Evolutionary conservation across 2,329 filamentous ascomycete genomes (phyloP).

Genomic region (Tolypocladium pustulatum): DNA sequence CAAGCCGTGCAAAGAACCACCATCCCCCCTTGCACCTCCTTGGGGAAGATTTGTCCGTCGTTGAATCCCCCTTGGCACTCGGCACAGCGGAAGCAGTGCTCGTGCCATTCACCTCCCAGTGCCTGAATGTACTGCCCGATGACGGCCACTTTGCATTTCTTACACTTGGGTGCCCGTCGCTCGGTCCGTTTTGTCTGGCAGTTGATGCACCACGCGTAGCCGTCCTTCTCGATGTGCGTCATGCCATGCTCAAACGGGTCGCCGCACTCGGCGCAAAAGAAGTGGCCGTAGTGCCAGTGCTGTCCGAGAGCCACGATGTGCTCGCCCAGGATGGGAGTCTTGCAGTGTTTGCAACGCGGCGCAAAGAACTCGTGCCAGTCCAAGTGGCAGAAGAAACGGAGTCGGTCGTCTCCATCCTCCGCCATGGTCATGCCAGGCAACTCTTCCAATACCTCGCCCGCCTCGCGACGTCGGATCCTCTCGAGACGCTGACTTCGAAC

Average conservation of each 20-base stretch:
- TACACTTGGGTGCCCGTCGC: constrained; percentile 78
- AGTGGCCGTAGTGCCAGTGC: constrained; percentile 97
- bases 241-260: constrained; percentile 74
- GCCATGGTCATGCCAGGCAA: constrained; percentile 51
- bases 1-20: constrained; percentile 52
- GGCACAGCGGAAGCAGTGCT: constrained; percentile 77
- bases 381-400: constrained; percentile 94
- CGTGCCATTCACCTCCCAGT: constrained; percentile 87
- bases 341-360: constrained; percentile 90
- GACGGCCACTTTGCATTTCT: constrained; percentile 72
- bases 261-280: constrained; percentile 97
- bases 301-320: constrained; percentile 86
- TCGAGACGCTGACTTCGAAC: constrained; percentile 61
- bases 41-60: constrained; percentile 56
- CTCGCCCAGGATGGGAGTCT: constrained; percentile 91
- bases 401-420: constrained; percentile 61
- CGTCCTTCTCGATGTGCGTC: constrained; percentile 84
- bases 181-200: constrained; percentile 92
- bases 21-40: constrained; percentile 36
- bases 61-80: constrained; percentile 49
- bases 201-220: constrained; percentile 90
- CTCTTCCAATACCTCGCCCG: constrained; percentile 50
- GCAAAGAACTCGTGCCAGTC: constrained; percentile 95
- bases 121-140: constrained; percentile 85
- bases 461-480: constrained; percentile 54